Evolutionary conservation across 2,329 filamentous ascomycete genomes (phyloP).

Genomic region (Penicillium digitatum): DNA sequence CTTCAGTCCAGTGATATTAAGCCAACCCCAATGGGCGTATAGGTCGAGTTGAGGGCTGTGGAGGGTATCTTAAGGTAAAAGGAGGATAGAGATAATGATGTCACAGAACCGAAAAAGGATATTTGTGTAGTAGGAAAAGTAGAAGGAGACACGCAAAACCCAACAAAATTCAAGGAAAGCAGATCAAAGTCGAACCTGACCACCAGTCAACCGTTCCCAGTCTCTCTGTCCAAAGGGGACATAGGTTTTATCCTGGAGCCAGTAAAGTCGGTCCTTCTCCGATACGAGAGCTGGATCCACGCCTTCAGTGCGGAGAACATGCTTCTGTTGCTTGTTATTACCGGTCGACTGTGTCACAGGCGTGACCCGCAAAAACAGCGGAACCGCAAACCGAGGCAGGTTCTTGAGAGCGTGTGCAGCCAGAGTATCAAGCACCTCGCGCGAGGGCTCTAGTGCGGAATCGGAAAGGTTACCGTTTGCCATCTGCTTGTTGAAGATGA

Average conservation of each 20-base stretch:
- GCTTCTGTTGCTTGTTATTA: constrained; percentile 87
- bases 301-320: constrained; percentile 65
- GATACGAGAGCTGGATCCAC: constrained; percentile 57
- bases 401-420: constrained; percentile 55
- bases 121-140: too few relatives aligned
- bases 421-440: constrained; percentile 54
- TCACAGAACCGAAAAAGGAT: background rate
- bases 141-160: too few relatives aligned
- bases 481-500: constrained; percentile 54
- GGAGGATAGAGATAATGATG: background rate
- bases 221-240: constrained; percentile 62
- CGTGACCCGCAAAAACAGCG: constrained; percentile 70
- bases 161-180: background rate
- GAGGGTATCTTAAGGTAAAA: constrained; percentile 2
- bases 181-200: constrained; percentile 64
- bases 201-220: constrained; percentile 64
- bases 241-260: constrained; percentile 65
- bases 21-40: background rate
- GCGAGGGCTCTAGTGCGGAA: constrained; percentile 28
- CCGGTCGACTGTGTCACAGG: constrained; percentile 66
- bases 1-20: background rate
- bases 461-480: constrained; percentile 19
- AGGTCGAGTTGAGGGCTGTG: background rate
- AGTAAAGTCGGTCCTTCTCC: constrained; percentile 54
- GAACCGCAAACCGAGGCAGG: constrained; percentile 71